A percentile compares a stretch with the other conserved stretches of the same genome.
phyloP scores from a whole-genome alignment of 768 basidiomycete genomes.

The Leccinum rimulosum region DNA sequence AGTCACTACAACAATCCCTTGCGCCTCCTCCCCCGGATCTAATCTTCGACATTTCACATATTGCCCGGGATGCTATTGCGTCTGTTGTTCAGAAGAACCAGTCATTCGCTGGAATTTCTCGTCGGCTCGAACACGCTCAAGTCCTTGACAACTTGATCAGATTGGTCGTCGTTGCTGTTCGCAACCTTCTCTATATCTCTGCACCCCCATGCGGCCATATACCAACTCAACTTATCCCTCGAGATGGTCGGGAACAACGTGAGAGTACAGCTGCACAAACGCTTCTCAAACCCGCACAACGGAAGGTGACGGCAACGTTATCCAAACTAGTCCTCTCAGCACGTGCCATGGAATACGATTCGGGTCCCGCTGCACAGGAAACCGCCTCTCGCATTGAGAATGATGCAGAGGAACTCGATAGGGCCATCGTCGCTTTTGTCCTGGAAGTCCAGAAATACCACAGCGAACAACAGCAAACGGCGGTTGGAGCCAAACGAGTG shows the following conservation, averaged over 20 bases:
- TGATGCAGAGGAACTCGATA: constrained; percentile 74
- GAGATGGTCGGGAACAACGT: constrained; percentile 44
- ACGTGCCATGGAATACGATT: constrained; percentile 85
- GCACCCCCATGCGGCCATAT: constrained; percentile 61
- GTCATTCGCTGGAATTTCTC: constrained; percentile 41
- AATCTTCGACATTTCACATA: constrained; percentile 59
- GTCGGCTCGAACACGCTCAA: constrained; percentile 52
- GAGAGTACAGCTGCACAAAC: constrained; percentile 47
- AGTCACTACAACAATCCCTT: constrained; percentile 59
- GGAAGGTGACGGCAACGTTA: constrained; percentile 85
- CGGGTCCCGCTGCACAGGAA: constrained; percentile 57
- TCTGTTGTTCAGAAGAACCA: constrained; percentile 59
- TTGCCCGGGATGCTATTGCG: constrained; percentile 57
- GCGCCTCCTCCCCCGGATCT: constrained; percentile 56
- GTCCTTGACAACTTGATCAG: constrained; percentile 63
- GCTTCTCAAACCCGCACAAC: constrained; percentile 73
- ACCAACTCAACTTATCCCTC: constrained; percentile 51
- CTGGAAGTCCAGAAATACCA: constrained; percentile 65
- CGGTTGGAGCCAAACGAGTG: constrained; percentile 47
- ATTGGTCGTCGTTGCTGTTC: constrained; percentile 65
- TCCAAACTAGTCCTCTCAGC: constrained; percentile 88
- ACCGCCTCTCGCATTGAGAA: constrained; percentile 70
- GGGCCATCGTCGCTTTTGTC: constrained; percentile 66
- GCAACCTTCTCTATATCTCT: constrained; percentile 71
- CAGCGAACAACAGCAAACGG: constrained; percentile 26